phyloP scores from a whole-genome alignment of 345 rosid species.

The Salix viminalis region DNA sequence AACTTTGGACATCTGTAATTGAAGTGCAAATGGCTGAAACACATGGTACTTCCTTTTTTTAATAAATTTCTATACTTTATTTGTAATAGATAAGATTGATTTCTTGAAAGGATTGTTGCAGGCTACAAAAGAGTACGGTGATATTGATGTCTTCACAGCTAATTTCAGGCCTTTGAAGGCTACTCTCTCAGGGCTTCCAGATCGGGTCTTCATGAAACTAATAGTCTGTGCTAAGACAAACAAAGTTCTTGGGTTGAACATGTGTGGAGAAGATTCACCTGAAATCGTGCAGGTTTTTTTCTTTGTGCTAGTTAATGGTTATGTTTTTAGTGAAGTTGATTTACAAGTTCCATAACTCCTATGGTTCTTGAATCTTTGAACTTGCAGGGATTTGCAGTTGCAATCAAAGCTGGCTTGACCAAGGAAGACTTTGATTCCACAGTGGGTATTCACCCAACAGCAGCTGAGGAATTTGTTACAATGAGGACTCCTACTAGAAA shows the following conservation, averaged over 20 bases:
- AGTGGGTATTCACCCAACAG: constrained; percentile 87
- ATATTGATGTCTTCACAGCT: constrained; percentile 75
- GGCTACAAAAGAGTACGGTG: constrained; percentile 74
- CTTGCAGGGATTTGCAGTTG: constrained; percentile 88
- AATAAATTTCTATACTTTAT: background rate
- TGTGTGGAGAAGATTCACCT: constrained; percentile 92
- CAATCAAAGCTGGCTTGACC: constrained; percentile 87
- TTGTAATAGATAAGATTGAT: constrained; percentile 5
- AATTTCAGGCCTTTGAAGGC: constrained; percentile 91
- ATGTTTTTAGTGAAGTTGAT: background rate
- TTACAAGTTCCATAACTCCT: background rate
- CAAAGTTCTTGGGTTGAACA: constrained; percentile 75
- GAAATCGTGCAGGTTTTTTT: constrained; percentile 72
- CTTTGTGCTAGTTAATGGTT: background rate
- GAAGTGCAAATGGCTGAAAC: too few species aligned
- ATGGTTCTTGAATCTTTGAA: constrained; percentile 3
- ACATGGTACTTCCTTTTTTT: background rate
- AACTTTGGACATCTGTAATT: too few species aligned
- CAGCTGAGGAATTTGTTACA: constrained; percentile 89
- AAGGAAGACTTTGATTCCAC: constrained; percentile 86
- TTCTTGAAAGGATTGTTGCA: constrained; percentile 32
- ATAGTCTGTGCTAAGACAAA: constrained; percentile 71
- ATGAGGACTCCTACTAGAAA: constrained; percentile 82
- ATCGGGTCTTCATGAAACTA: constrained; percentile 79
- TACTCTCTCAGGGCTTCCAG: constrained; percentile 93